Evolutionary conservation across 2,329 filamentous ascomycete species (phyloP).

Genomic region (Fusarium sp.): DNA sequence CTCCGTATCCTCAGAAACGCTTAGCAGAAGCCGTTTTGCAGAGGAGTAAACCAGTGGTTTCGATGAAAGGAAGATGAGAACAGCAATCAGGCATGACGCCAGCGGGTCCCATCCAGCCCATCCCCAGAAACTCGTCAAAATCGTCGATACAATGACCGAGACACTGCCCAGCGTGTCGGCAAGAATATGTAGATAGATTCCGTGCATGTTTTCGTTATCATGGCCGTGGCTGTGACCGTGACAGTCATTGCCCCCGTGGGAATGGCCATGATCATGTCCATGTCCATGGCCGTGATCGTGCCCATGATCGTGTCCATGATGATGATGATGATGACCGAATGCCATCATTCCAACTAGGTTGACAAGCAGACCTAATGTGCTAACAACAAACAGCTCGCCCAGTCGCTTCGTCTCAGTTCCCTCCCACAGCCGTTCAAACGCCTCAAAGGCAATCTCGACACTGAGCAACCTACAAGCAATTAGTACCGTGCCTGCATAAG

Average conservation of each 20-base stretch:
- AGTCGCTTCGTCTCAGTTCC: constrained; percentile 86
- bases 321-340: constrained; percentile 76
- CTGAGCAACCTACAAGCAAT: constrained; percentile 77
- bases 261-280: constrained; percentile 56
- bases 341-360: constrained; percentile 93
- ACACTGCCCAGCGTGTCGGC: constrained; percentile 95
- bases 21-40: constrained; percentile 83
- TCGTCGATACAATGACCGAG: constrained; percentile 91
- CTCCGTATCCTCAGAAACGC: constrained; percentile 85
- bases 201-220: constrained; percentile 97
- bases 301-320: constrained; percentile 61
- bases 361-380: constrained; percentile 84
- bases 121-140: constrained; percentile 85
- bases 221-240: constrained; percentile 61
- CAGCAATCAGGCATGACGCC: constrained; percentile 91
- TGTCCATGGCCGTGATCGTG: constrained; percentile 54
- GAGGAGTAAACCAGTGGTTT: constrained; percentile 87
- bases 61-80: constrained; percentile 92
- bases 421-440: constrained; percentile 85
- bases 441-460: constrained; percentile 95
- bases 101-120: constrained; percentile 97
- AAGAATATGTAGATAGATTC: constrained; percentile 94
- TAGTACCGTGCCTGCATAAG: constrained; percentile 10
- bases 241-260: constrained; percentile 53
- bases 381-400: constrained; percentile 88